Conservation (phyloP, 306 rosid species). For the Acacia confusa region DNA sequence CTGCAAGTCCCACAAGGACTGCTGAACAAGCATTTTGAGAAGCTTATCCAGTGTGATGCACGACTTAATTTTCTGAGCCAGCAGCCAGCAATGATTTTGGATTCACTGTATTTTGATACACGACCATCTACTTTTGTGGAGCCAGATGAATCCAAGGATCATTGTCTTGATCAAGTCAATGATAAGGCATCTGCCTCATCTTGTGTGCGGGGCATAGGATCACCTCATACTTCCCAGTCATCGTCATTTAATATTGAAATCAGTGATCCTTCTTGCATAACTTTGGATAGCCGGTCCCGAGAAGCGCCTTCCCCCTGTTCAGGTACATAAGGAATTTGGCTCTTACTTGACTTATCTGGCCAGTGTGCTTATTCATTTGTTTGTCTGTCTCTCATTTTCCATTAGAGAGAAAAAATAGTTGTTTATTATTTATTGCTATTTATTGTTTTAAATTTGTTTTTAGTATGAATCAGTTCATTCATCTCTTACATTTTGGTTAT, state of each 20-base stretch:
- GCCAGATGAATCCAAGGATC: constrained; percentile 45
- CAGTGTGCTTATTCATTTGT: neutral
- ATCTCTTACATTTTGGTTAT: constrained; percentile 38
- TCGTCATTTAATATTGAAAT: constrained; percentile 54
- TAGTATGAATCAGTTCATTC: constrained; percentile 19
- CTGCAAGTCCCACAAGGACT: constrained; percentile 84
- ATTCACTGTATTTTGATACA: constrained; percentile 68
- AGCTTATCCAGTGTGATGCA: constrained; percentile 79
- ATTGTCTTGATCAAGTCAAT: constrained; percentile 45
- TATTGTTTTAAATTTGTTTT: neutral
- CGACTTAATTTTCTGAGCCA: constrained; percentile 77
- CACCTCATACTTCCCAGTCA: constrained; percentile 62
- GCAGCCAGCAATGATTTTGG: constrained; percentile 72
- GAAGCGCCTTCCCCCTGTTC: constrained; percentile 85
- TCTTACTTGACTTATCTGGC: neutral
- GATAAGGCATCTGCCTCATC: constrained; percentile 45
- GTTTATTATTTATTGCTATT: neutral
- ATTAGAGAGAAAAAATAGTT: neutral
- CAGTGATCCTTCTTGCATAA: constrained; percentile 52
- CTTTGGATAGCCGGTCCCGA: constrained; percentile 51
- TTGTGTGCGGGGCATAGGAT: constrained; percentile 50
- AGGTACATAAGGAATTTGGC: constrained; percentile 53
- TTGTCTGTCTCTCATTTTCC: neutral
- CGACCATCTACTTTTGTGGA: constrained; percentile 52
- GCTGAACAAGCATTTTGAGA: constrained; percentile 82